phyloP scores from a whole-genome alignment of 176 grass and related monocot genomes.

The Miscanthus lutarioriparius region DNA sequence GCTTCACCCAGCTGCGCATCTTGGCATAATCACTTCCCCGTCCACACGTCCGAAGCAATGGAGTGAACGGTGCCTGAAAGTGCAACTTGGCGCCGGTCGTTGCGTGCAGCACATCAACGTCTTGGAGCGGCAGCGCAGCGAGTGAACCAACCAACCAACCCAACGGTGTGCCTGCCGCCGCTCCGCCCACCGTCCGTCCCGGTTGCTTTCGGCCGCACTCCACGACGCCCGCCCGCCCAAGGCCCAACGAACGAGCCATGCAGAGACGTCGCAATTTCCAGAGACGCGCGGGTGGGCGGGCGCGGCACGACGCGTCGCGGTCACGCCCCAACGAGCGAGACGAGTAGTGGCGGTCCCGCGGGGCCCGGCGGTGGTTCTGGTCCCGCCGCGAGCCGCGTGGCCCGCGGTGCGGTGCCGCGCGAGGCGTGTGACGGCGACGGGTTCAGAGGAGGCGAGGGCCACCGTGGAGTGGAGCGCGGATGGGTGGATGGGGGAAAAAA shows the following conservation, averaged over 20 bases:
- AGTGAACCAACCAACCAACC: background rate
- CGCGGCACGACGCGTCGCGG: background rate
- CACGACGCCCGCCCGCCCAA: background rate
- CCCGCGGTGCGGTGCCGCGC: constrained; percentile 37
- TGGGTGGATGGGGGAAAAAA: background rate
- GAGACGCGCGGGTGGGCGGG: background rate
- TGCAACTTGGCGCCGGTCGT: background rate
- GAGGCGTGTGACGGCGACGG: constrained; percentile 21
- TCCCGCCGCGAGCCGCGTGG: constrained; percentile 31
- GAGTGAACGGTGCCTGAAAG: background rate
- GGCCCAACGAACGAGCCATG: background rate
- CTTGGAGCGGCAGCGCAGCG: background rate
- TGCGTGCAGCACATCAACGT: background rate
- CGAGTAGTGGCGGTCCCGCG: background rate
- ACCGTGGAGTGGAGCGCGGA: background rate
- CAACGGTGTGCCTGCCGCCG: background rate
- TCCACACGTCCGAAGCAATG: background rate
- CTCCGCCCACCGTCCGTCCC: background rate
- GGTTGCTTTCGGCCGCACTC: constrained; percentile 20
- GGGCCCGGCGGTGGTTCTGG: background rate
- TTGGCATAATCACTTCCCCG: background rate
- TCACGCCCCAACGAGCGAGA: background rate
- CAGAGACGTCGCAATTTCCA: constrained; percentile 28
- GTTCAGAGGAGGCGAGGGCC: background rate
- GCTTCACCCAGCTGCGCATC: background rate